These are phyloP conservation scores for Alternaria novae-zelandiae DNA, from an alignment of 2,329 filamentous ascomycete genomes.

Conservation along the genomic window DNA sequence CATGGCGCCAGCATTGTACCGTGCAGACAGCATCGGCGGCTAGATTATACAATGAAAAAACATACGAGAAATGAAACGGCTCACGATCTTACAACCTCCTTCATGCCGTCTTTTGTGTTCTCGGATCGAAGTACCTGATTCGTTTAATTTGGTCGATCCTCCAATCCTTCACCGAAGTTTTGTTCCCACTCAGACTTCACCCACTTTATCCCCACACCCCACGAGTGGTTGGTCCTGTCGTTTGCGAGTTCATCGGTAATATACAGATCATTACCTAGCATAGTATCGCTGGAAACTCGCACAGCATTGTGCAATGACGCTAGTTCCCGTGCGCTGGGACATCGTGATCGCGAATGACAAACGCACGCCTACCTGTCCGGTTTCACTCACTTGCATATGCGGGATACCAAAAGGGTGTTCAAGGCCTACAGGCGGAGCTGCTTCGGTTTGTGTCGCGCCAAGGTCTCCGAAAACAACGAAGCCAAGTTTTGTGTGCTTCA, in stretches of 20 bases:
- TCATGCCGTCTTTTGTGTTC: not conserved
- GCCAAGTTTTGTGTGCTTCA: not conserved
- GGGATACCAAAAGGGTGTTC: not conserved
- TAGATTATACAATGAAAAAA: constrained; percentile 17
- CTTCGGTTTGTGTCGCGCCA: not conserved
- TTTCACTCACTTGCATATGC: not conserved
- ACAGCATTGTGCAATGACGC: not conserved
- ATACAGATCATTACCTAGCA: constrained; percentile 18
- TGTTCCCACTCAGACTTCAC: not conserved
- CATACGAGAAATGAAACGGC: constrained; percentile 13
- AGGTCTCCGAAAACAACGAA: not conserved
- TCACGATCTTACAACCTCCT: constrained; percentile 1
- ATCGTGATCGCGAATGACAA: not conserved
- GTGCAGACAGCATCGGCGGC: constrained; percentile 16
- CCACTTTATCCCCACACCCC: constrained; percentile 13
- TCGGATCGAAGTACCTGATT: not conserved
- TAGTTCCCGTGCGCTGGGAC: constrained; percentile 4
- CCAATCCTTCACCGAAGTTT: constrained; percentile 4
- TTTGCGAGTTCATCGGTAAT: constrained; percentile 1
- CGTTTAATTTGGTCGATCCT: not conserved
- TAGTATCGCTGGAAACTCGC: constrained; percentile 14
- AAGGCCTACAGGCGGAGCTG: not conserved
- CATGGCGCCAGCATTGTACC: constrained; percentile 18
- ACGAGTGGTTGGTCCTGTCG: constrained; percentile 10
- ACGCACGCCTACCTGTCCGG: constrained; percentile 1